Evolutionary conservation across 805 yeast species (phyloP).

Genomic region (Kodamaea leandrae): DNA sequence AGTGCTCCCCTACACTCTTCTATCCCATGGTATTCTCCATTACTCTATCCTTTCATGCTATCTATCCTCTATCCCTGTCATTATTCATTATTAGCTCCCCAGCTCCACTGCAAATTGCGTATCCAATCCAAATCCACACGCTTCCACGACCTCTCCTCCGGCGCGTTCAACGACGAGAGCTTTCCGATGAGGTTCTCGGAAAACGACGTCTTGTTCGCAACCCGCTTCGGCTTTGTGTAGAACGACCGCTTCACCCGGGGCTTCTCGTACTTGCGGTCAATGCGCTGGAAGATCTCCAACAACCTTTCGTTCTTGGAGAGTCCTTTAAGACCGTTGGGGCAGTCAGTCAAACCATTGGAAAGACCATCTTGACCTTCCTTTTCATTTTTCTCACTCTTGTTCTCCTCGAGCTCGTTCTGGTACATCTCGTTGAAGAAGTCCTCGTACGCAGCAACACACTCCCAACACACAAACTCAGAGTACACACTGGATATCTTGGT

Average conservation of each 20-base stretch:
- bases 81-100: neutral
- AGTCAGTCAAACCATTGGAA: slow-evolving; percentile 2
- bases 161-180: slow-evolving; percentile 19
- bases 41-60: neutral
- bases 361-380: too few species aligned
- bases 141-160: slow-evolving; percentile 14
- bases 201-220: slow-evolving; percentile 15
- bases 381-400: neutral
- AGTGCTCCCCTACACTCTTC: too few species aligned
- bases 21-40: neutral
- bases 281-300: slow-evolving; percentile 19
- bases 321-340: neutral
- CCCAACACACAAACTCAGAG: slow-evolving; percentile 60
- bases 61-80: too few species aligned
- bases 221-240: slow-evolving; percentile 12
- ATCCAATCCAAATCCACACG: slow-evolving; percentile 15
- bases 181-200: slow-evolving; percentile 21
- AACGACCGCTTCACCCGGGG: slow-evolving; percentile 11
- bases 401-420: slow-evolving; percentile 13
- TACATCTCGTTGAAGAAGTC: slow-evolving; percentile 44
- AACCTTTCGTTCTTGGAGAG: slow-evolving; percentile 12
- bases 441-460: slow-evolving; percentile 59
- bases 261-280: slow-evolving; percentile 20
- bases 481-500: slow-evolving; percentile 26
- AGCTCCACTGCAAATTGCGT: slow-evolving; percentile 11